Evolutionary conservation across 768 basidiomycete genomes (phyloP), one percentile per base, ranked within the genome.

Genomic region (Hypholoma sublateritium): DNA sequence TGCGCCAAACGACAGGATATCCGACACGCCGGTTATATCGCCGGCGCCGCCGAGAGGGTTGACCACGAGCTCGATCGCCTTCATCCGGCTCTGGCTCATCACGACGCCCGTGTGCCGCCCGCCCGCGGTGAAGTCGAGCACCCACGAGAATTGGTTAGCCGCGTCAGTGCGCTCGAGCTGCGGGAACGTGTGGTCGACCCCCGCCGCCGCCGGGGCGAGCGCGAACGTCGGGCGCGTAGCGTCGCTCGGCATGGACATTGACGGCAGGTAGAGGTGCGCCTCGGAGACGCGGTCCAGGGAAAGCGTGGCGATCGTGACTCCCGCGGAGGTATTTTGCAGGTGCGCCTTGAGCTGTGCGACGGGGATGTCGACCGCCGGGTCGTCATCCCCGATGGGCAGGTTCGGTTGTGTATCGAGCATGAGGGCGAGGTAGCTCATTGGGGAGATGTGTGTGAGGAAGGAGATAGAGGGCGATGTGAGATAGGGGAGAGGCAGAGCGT

Each of bases 401-500:
- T 55, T 60, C 28, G 65, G 42, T 36, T 61, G 57, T 3, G 72
- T 56, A 4, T 70, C 66, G 16, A 76, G 81, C 19, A 84, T 71
- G 32, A 91, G 75, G 28, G 80, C 75, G 32, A 93, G 78, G 64
- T 93, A 93, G 7, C 84, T 78, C 1, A 77, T 70, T 0, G 91
- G 88, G 0, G 92, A 89, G 36, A 89, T 61, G 67, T 89, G 80
- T 25, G 84, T 78, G 8, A 93, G 75, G 67, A 93, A 91, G 8
- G 87, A 88, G 50, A 91, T 71, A 0, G 84, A 86, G 5, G 89
- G 88, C 1, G 80, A 78, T 13, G 74, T 73, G 2, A 92, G 79
- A 66, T 88, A 93, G 3, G 87, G 84, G n/a, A 93, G 70, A 6
- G 89, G 88, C 34, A 93, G 73, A 0, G 82, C 75, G 67, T 89